Conservation (phyloP, 78 protist genomes). For the Emiliania huxleyi region DNA sequence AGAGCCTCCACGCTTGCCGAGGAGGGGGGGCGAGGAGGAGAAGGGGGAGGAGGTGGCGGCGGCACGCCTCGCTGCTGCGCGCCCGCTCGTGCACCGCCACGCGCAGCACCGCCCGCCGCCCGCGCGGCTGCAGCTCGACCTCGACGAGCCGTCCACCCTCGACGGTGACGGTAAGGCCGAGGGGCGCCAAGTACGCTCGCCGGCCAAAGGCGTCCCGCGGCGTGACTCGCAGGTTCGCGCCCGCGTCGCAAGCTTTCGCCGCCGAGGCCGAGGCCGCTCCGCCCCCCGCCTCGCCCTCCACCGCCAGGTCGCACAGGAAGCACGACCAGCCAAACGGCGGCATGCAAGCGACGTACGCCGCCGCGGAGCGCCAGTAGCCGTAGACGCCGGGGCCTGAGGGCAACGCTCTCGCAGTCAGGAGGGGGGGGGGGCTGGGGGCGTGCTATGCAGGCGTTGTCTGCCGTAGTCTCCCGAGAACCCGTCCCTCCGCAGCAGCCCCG, state of each 20-base stretch:
- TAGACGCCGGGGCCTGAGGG: neutral
- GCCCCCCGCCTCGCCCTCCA: no score
- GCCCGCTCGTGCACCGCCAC: no score
- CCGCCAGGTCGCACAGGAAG: neutral
- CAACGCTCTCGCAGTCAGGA: no score
- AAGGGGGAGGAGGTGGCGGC: no score
- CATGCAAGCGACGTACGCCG: neutral
- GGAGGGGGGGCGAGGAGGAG: no score
- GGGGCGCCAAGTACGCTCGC: neutral
- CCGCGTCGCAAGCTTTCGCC: neutral
- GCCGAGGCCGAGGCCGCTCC: neutral
- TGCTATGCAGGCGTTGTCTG: no score
- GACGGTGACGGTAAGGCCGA: neutral
- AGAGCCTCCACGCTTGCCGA: no score
- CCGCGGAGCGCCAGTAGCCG: neutral
- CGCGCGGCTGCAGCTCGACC: neutral
- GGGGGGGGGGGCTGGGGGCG: no score
- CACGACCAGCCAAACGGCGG: neutral
- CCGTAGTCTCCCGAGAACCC: neutral
- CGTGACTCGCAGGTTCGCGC: neutral
- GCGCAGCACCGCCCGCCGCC: no score
- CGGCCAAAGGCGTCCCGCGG: slow-evolving; percentile 20
- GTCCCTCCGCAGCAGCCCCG: neutral
- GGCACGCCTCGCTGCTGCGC: no score
- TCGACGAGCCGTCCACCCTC: neutral